Base-by-base conservation (phyloP, 768 basidiomycete species). In the Sistotremastrum niveocremeum region DNA sequence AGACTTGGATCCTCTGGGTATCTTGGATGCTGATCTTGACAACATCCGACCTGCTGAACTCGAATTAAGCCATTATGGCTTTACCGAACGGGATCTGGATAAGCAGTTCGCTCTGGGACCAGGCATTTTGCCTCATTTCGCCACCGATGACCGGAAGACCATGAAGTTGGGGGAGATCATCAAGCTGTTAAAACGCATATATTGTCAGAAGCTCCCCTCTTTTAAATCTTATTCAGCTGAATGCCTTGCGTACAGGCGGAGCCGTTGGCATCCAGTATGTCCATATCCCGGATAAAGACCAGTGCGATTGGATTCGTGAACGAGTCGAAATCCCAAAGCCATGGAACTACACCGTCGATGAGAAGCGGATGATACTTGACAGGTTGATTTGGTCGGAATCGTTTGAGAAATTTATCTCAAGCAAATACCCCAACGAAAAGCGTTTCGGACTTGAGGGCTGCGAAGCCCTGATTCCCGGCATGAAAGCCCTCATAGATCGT, bases 311-410 rank as follows among this genome's bases (percentile, higher is more conserved):
- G 95, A 93, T 99, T 56, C 76, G 95, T 53, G 89, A 91, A 60
- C 86, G 95, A 49, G 72, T 98, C 39, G 95, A 99, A 64, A 81
- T 83, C 10, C 95, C 95, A 1, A 82, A 85, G 56, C 94, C 94
- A 5, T 97, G 90, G 90, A 89, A 91, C 57, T 99, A 98, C 67
- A 87, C 85, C 44, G 76, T 93, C 44, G 95, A 99, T 56, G 95
- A 99, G 70, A 99, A 98, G 67, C 82, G 90, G 41, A 93, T 98
- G 87, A 93, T 99, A 52, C 77, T 99, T 46, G 95, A 99, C 67
- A 87, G 95, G 50, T 82, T 97, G 56, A 97, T 98, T 61, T 99
- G 95, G 95, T 98, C 94, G n/a, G 95, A 98, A 57, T 84, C 87
- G 4, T 98, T 98, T 58, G 95, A 99, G 64, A 91, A 91, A 58